These are phyloP conservation scores for Aspergillus heteromorphus DNA, from an alignment of 495 filamentous ascomycete species.

Conservation along the genomic window DNA sequence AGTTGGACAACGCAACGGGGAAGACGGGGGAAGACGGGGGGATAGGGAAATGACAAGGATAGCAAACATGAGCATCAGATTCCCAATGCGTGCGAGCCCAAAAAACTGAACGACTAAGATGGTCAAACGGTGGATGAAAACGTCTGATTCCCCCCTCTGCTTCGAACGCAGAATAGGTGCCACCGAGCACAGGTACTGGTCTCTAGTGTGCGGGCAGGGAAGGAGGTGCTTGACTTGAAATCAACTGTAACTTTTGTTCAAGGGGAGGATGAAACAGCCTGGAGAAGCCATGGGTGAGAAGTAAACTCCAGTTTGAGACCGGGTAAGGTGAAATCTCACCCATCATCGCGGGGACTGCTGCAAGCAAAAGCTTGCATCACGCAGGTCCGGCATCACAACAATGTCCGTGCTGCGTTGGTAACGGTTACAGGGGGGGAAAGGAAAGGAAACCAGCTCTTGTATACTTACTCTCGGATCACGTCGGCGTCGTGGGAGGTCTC, in stretches of 20 bases:
- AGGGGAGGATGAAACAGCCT: slow-evolving; percentile 44
- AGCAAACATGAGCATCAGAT: slow-evolving; percentile 50
- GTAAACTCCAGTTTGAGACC: slow-evolving; percentile 37
- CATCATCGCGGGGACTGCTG: slow-evolving; percentile 40
- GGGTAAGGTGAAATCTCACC: slow-evolving; percentile 51
- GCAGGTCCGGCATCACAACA: slow-evolving; percentile 28
- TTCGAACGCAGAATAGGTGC: slow-evolving; percentile 31
- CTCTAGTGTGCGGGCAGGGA: slow-evolving; percentile 28
- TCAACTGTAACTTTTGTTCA: slow-evolving; percentile 9
- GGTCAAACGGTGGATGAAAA: slow-evolving; percentile 26
- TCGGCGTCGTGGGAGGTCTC: slow-evolving; percentile 92
- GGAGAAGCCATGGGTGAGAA: slow-evolving; percentile 55
- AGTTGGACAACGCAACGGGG: slow-evolving; percentile 5
- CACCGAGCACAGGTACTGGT: slow-evolving; percentile 27
- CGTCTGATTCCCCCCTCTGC: slow-evolving; percentile 20
- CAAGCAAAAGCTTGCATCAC: slow-evolving; percentile 25
- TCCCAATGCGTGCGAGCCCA: slow-evolving; percentile 35
- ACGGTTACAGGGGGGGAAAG: slow-evolving; percentile 32
- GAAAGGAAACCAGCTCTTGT: slow-evolving; percentile 61
- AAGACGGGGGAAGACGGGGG: slow-evolving; percentile 20
- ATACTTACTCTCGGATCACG: slow-evolving; percentile 99
- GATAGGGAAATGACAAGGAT: slow-evolving; percentile 35
- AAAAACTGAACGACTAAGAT: slow-evolving; percentile 33
- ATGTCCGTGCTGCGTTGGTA: slow-evolving; percentile 38
- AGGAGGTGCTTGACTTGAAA: slow-evolving; percentile 24